Percentiles rank a stretch among this genome's conserved stretches.
Conservation (phyloP, 768 basidiomycete species). For the Amylocystis lapponica region DNA sequence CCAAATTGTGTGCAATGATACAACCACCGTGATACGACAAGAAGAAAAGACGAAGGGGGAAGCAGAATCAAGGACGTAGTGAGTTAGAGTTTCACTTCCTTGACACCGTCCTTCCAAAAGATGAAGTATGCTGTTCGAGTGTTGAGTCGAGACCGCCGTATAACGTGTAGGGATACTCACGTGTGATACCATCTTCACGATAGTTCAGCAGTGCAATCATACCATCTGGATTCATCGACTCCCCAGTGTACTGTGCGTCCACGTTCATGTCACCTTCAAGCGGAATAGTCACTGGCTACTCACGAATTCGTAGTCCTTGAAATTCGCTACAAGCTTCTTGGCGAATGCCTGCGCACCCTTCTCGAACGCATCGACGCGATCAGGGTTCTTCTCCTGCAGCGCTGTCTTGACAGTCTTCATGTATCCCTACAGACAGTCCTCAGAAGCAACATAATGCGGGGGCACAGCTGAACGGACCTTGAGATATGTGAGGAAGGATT, state of each 20-base stretch:
- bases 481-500: slow-evolving; percentile 72
- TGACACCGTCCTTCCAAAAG: slow-evolving; percentile 95
- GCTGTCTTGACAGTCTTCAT: slow-evolving; percentile 86
- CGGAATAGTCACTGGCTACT: slow-evolving; percentile 21
- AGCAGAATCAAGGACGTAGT: neutral
- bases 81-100: slow-evolving; percentile 63
- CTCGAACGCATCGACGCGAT: slow-evolving; percentile 72
- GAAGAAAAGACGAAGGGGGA: neutral
- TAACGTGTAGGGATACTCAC: slow-evolving; percentile 39
- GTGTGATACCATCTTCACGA: slow-evolving; percentile 79
- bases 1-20: too few relatives aligned
- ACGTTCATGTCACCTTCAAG: neutral
- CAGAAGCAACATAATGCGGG: neutral
- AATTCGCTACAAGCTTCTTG: slow-evolving; percentile 85
- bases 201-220: slow-evolving; percentile 96
- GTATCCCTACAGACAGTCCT: slow-evolving; percentile 54
- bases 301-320: slow-evolving; percentile 94
- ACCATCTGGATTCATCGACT: slow-evolving; percentile 79
- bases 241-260: slow-evolving; percentile 55
- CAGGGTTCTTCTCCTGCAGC: slow-evolving; percentile 48
- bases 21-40: slow-evolving; percentile 2
- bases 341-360: slow-evolving; percentile 68
- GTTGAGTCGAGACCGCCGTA: too few relatives aligned
- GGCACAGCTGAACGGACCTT: slow-evolving; percentile 47
- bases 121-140: slow-evolving; percentile 69